These are phyloP conservation scores for Colletotrichum horii DNA, from an alignment of 2,329 filamentous ascomycete genomes.

Conservation along the genomic window DNA sequence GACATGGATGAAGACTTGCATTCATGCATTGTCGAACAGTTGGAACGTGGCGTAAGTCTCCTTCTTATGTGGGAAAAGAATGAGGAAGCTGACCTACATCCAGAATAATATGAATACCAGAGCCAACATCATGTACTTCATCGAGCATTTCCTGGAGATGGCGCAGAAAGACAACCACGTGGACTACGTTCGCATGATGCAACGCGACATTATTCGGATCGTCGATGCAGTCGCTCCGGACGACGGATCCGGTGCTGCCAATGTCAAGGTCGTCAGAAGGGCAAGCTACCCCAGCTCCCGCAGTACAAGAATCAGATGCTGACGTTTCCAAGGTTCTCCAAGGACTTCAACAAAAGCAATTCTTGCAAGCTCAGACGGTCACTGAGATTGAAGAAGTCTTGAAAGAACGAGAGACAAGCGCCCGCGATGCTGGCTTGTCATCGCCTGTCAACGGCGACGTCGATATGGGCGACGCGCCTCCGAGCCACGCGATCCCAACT, in stretches of 20 bases:
- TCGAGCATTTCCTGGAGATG: constrained; percentile 92
- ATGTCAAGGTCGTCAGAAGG: constrained; percentile 89
- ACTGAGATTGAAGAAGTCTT: constrained; percentile 83
- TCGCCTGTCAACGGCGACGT: constrained; percentile 52
- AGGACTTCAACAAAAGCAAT: constrained; percentile 71
- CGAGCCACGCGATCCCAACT: constrained; percentile 45
- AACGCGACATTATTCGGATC: constrained; percentile 88
- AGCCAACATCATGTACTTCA: constrained; percentile 99
- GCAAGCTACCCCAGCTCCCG: constrained; percentile 47
- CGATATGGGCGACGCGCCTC: constrained; percentile 45
- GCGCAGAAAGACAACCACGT: constrained; percentile 76
- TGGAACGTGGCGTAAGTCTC: constrained; percentile 75
- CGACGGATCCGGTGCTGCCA: constrained; percentile 86
- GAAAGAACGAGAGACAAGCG: constrained; percentile 74
- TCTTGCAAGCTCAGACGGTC: constrained; percentile 78
- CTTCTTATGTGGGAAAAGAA: neutral
- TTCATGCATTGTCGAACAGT: constrained; percentile 94
- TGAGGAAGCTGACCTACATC: constrained; percentile 5
- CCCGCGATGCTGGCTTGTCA: constrained; percentile 58
- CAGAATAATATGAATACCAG: constrained; percentile 95
- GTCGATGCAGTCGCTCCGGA: constrained; percentile 91
- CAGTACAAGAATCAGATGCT: neutral
- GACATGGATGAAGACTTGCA: constrained; percentile 98
- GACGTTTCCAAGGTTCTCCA: constrained; percentile 62
- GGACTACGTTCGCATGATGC: constrained; percentile 92